phyloP scores from a whole-genome alignment of 2,329 filamentous ascomycete species.

The Cephalotrichum gorgonifer region DNA sequence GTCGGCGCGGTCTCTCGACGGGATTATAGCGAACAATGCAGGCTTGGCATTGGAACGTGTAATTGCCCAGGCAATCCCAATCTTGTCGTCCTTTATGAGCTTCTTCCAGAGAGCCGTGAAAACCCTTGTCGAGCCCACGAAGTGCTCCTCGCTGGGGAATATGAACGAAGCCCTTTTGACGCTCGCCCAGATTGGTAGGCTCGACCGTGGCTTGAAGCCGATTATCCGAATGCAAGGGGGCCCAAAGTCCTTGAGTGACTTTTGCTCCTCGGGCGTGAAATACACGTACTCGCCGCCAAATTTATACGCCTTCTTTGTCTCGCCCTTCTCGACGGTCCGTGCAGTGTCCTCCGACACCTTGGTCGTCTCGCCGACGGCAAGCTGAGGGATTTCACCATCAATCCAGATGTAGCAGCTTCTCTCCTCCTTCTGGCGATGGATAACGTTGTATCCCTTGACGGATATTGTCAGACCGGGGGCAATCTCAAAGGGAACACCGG shows the following conservation, averaged over 20 bases:
- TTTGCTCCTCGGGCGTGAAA: slow-evolving; percentile 78
- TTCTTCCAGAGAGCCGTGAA: slow-evolving; percentile 89
- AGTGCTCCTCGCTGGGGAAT: slow-evolving; percentile 85
- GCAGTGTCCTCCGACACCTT: slow-evolving; percentile 70
- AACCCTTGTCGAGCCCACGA: slow-evolving; percentile 81
- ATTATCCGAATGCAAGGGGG: slow-evolving; percentile 77
- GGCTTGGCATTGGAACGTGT: slow-evolving; percentile 72
- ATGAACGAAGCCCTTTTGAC: slow-evolving; percentile 83
- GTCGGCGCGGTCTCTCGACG: slow-evolving; percentile 57
- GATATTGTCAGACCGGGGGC: slow-evolving; percentile 78
- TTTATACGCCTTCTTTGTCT: slow-evolving; percentile 88
- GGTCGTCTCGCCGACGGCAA: slow-evolving; percentile 64
- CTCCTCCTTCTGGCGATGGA: slow-evolving; percentile 73
- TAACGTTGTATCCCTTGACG: slow-evolving; percentile 83
- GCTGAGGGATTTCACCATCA: slow-evolving; percentile 73
- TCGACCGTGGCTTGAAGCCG: slow-evolving; percentile 76
- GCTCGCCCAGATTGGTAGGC: slow-evolving; percentile 74
- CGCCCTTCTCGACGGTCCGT: slow-evolving; percentile 64
- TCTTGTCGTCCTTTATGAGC: slow-evolving; percentile 65
- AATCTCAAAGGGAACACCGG: slow-evolving; percentile 76
- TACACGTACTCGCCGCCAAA: slow-evolving; percentile 86
- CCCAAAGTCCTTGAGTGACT: slow-evolving; percentile 68
- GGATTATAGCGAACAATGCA: slow-evolving; percentile 68
- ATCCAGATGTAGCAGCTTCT: slow-evolving; percentile 83
- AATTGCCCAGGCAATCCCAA: slow-evolving; percentile 85